phyloP scores from a whole-genome alignment of 202 grass and related monocot species.

The Panicum virgatum region DNA sequence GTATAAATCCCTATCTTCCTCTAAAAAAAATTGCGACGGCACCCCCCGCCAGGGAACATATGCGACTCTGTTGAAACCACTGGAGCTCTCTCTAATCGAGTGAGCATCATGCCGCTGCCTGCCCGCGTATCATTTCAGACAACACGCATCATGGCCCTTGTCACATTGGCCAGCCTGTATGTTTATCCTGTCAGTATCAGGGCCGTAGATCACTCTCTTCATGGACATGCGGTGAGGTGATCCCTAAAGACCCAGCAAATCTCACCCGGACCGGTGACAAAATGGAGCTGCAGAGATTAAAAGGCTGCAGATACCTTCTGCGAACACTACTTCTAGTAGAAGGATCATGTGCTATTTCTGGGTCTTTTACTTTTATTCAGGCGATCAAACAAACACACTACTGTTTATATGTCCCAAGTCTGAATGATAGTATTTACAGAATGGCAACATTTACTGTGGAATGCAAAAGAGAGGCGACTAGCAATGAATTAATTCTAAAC shows the following conservation, averaged over 20 bases:
- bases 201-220: no score
- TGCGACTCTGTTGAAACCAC: no score
- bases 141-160: slow-evolving; percentile 29
- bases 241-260: neutral
- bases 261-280: neutral
- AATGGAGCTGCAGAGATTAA: neutral
- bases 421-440: slow-evolving; percentile 43
- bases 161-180: no score
- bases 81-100: neutral
- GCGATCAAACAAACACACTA: neutral
- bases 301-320: neutral
- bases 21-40: no score
- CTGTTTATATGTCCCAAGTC: neutral
- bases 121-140: slow-evolving; percentile 14
- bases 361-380: slow-evolving; percentile 53
- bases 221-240: neutral
- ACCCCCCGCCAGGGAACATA: no score
- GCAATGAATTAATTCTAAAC: slow-evolving; percentile 1
- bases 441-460: neutral
- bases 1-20: neutral
- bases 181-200: no score
- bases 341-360: slow-evolving; percentile 2
- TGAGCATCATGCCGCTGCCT: slow-evolving; percentile 10
- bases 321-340: neutral
- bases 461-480: neutral